These are phyloP conservation scores for Neopestalotiopsis sp. DNA, from an alignment of 2,329 filamentous ascomycete species.

Conservation along the genomic window DNA sequence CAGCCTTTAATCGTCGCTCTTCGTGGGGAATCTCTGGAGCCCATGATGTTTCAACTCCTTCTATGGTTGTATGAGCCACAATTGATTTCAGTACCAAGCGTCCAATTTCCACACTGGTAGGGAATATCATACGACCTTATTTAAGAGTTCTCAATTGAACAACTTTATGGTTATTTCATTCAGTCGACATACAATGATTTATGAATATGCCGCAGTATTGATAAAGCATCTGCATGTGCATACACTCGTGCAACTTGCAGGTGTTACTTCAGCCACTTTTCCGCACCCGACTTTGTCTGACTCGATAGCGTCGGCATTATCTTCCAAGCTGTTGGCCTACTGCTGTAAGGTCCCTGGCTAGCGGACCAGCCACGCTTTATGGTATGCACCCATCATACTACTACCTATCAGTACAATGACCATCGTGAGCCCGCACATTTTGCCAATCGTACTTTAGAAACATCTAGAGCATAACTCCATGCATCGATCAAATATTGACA, in stretches of 20 bases:
- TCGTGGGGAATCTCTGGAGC: conserved; percentile 21
- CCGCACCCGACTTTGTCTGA: background rate
- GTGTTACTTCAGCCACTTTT: background rate
- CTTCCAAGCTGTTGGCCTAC: background rate
- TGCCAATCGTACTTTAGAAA: background rate
- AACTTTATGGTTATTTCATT: too few relatives aligned
- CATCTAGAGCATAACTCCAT: background rate
- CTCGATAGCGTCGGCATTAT: background rate
- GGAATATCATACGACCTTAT: background rate
- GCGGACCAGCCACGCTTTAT: background rate
- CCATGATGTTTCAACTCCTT: conserved; percentile 27
- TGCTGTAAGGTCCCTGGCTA: background rate
- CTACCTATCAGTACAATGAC: background rate
- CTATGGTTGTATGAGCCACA: background rate
- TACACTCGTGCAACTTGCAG: background rate
- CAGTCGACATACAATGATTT: too few relatives aligned
- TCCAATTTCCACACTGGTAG: background rate
- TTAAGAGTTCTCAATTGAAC: too few relatives aligned
- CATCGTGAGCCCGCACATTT: background rate
- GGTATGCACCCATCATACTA: background rate
- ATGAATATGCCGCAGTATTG: too few relatives aligned
- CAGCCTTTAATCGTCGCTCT: too few relatives aligned
- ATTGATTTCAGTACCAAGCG: too few relatives aligned
- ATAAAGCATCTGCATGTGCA: too few relatives aligned
- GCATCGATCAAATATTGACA: background rate